Conservation (phyloP, 441 rosid genomes). For the Daphne laureola region DNA sequence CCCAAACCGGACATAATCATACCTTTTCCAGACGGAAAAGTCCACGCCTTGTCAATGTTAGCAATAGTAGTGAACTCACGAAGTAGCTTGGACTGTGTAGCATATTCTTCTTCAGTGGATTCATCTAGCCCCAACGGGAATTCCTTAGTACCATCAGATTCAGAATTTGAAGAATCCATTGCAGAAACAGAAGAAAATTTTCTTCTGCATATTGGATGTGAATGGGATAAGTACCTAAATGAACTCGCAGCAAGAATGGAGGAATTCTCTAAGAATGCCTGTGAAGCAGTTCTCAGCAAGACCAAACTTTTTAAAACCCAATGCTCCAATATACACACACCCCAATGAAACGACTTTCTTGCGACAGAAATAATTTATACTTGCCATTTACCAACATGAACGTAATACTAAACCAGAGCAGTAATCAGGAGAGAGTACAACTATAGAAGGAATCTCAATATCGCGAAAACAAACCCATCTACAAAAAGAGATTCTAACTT, state of each 20-base stretch:
- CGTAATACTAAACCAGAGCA: too few relatives aligned
- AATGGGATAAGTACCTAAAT: constrained; percentile 6
- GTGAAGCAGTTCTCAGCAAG: too few relatives aligned
- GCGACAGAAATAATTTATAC: too few relatives aligned
- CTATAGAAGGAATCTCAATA: too few relatives aligned
- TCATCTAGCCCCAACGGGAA: constrained; percentile 40
- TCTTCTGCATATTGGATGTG: constrained; percentile 21
- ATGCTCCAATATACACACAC: background rate
- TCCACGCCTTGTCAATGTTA: constrained; percentile 81
- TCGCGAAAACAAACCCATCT: too few relatives aligned
- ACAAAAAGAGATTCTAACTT: too few relatives aligned
- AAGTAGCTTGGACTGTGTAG: constrained; percentile 58
- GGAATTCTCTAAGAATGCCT: background rate
- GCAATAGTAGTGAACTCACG: constrained; percentile 58
- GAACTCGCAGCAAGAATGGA: background rate
- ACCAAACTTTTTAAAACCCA: background rate
- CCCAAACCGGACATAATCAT: constrained; percentile 7
- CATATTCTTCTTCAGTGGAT: constrained; percentile 56
- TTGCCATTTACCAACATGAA: too few relatives aligned
- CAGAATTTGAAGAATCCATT: constrained; percentile 50
- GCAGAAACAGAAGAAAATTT: constrained; percentile 26
- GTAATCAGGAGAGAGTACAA: too few relatives aligned
- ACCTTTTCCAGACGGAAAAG: constrained; percentile 51
- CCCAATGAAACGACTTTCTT: too few relatives aligned
- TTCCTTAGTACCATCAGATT: constrained; percentile 23